A percentile compares a stretch with the other conserved stretches of the same genome.
Evolutionary conservation across 2,329 filamentous ascomycete species (phyloP).

Genomic region (Arthrocladium fulminans): DNA sequence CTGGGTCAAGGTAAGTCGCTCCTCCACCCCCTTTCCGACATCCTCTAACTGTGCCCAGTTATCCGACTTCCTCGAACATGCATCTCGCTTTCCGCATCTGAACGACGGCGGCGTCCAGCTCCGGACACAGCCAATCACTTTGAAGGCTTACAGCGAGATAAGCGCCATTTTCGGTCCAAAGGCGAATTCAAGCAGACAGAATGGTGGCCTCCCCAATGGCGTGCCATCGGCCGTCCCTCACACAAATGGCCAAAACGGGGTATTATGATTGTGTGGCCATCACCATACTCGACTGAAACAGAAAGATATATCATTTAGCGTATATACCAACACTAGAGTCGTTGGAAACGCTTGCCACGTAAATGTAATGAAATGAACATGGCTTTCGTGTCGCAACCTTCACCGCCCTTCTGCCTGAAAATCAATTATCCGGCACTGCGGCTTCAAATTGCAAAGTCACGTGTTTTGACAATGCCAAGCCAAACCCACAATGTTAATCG

Average conservation of each 20-base stretch:
- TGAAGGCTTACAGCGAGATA: slow-evolving; percentile 13
- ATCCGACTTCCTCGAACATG: slow-evolving; percentile 42
- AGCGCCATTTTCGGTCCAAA: not conserved
- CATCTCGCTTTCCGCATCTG: slow-evolving; percentile 41
- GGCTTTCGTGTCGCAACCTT: not conserved
- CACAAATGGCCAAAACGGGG: slow-evolving; percentile 9
- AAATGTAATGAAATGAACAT: not conserved
- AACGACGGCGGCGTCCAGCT: slow-evolving; percentile 12
- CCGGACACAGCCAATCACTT: slow-evolving; percentile 12
- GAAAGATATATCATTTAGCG: not conserved
- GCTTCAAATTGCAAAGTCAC: too few species aligned
- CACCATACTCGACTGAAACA: too few species aligned
- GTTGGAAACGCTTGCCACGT: not conserved
- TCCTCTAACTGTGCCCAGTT: slow-evolving; percentile 27
- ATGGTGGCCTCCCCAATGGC: slow-evolving; percentile 2
- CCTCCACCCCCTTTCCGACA: slow-evolving; percentile 10
- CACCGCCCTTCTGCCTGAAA: not conserved
- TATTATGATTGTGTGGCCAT: too few species aligned
- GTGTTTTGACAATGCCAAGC: not conserved
- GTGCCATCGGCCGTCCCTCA: not conserved
- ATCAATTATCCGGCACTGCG: too few species aligned
- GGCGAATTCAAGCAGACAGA: not conserved
- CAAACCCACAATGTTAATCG: not conserved
- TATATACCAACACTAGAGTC: not conserved
- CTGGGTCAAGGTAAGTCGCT: slow-evolving; percentile 39